Evolutionary conservation across 2,329 filamentous ascomycete genomes (phyloP), one percentile per base, ranked within the genome.

Genomic region (Aspergillus ruber): DNA sequence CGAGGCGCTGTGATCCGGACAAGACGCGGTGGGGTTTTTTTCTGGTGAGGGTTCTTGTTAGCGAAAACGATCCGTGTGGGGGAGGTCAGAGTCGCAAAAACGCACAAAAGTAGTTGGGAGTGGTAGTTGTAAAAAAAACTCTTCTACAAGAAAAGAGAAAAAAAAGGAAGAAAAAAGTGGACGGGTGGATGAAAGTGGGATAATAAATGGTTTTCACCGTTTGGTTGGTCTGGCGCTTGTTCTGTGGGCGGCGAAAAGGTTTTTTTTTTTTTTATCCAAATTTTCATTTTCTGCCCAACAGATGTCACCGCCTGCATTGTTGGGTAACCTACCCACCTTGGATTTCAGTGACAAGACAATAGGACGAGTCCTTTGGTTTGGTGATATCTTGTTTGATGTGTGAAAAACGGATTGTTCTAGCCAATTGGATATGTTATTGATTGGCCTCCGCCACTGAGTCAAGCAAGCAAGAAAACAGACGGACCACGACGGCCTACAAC

Each of bases 1-100:
- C 85, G 73, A 77, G 76, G 84, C 80, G 83, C 86, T 81, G 78
- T 74, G 82, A 89, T 80, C 85, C 82, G 49, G 25, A 43, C 46
- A 46, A 39, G 49, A 48, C 49, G 56, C 49, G 46, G 56, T 59
- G 56, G 56, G 55, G 56, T 60, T 58, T 57, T 59, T 62, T 63
- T 57, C 64, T 59, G 58, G 55, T 50, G 53, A 49, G 46, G 46
- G 52, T 59, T 39, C 36, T 39, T 56, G 50, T 56, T 57, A 66
- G 64, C 65, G 62, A 62, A 55, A 64, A 63, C 55, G 56, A 61
- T 55, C 56, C 57, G 55, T 55, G 60, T 57, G 55, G 60, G 60
- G 60, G 57, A 53, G 49, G 56, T 54, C 42, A 50, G 50, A 46
- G 56, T 58, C 55, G 56, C 53, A 52, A 49, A 40, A n/a, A 45